Evolutionary conservation across 495 filamentous ascomycete genomes (phyloP), one percentile per base, ranked within the genome.

Genomic region (Trichocladium uniseriatum): DNA sequence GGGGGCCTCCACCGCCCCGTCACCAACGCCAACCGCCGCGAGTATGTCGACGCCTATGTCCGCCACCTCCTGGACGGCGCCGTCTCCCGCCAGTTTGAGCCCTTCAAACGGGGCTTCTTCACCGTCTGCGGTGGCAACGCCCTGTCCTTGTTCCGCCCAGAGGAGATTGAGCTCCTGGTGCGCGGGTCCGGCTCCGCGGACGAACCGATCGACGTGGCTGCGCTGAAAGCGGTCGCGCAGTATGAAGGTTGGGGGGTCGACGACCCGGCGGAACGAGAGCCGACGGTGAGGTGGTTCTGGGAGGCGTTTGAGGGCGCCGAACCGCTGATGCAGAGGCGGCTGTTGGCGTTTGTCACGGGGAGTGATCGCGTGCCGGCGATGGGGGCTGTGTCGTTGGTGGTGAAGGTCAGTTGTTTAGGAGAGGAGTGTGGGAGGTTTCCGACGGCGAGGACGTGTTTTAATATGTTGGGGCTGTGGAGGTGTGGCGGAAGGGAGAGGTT

Each of bases 101-200:
- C 90, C 10, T 96, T 96, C 74, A 94, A 91, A 63, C 80, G 90
- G 38, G 90, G 90, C 4, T 96, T 96, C 65, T 96, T 86, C 68
- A 94, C 86, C 2, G 89, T 96, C 34, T 94, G 89, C 62, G 86
- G 84, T 27, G 87, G 89, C 19, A 94, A 94, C 63, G 90, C 89
- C 14, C 70, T 95, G 19, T 87, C 84, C 3, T 75, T 96, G 10
- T 95, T 96, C 62, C 79, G 88, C n/a, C 84, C 90, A 2, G 90
- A 96, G 64, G 90, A 96, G 62, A 94, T 96, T 51, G 90, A 96
- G 60, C 73, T 95, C 4, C 76, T 95, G 2, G 76, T 96, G 13
- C 81, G 91, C 35, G 90, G 90, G 19, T 91, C 86, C n/a, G 45
- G 24, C 15, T 27, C 28, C 2, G 4, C 18, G 28, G 87, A 91